Evolutionary conservation across 164 flowering plant species (phyloP).

Genomic region (Aristolochia contorta): DNA sequence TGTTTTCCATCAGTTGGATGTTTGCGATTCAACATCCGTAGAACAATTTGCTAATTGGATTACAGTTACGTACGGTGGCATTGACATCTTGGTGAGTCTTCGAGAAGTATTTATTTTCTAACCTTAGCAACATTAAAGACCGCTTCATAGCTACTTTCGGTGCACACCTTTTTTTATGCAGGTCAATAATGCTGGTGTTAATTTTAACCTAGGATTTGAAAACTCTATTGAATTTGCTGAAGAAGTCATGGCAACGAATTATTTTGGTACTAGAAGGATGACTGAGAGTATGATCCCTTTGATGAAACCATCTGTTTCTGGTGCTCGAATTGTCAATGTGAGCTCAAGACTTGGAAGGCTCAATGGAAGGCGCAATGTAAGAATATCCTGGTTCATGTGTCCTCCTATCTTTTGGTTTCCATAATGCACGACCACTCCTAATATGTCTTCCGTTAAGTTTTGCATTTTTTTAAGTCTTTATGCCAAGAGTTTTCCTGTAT

Average conservation of each 20-base stretch:
- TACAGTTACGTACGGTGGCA: constrained; percentile 41
- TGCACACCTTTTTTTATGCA: constrained; percentile 14
- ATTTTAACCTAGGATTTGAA: constrained; percentile 69
- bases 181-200: constrained; percentile 93
- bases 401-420: background rate
- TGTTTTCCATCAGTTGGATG: constrained; percentile 61
- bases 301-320: constrained; percentile 48
- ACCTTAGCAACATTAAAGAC: background rate
- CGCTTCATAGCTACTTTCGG: too few species aligned
- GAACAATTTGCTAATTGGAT: constrained; percentile 53
- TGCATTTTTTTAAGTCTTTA: background rate
- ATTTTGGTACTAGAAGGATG: constrained; percentile 59
- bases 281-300: constrained; percentile 54
- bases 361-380: constrained; percentile 74
- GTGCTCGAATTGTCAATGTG: constrained; percentile 70
- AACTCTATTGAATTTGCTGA: constrained; percentile 74
- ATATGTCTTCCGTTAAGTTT: background rate
- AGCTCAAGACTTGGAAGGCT: constrained; percentile 79
- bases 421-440: background rate
- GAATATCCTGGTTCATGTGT: constrained; percentile 11
- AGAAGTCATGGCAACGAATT: constrained; percentile 59
- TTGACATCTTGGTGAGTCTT: constrained; percentile 56
- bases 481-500: background rate
- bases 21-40: constrained; percentile 45
- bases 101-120: background rate